Percentiles rank a stretch among this genome's conserved stretches.
phyloP scores from a whole-genome alignment of 257 asterid genomes.

The Osmanthus fragrans region DNA sequence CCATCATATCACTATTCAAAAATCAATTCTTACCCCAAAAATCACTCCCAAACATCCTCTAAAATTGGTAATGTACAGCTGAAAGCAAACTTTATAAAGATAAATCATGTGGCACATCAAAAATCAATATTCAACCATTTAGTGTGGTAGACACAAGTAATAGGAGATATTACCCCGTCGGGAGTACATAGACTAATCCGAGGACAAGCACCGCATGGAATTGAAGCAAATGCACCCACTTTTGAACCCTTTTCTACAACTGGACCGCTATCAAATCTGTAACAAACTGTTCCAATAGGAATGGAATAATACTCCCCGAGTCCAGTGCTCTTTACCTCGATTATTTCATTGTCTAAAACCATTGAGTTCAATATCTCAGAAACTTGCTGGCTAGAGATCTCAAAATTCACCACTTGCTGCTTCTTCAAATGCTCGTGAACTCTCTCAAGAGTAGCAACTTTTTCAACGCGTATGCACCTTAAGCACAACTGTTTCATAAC shows the following conservation, averaged over 20 bases:
- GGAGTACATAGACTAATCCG: conserved; percentile 52
- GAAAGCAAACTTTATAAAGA: neutral
- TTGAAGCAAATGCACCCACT: conserved; percentile 57
- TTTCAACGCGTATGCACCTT: conserved; percentile 19
- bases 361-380: conserved; percentile 45
- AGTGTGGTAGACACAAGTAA: conserved; percentile 54
- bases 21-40: too few relatives aligned
- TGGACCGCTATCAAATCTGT: conserved; percentile 35
- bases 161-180: conserved; percentile 60
- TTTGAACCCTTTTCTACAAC: conserved; percentile 30
- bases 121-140: conserved; percentile 62
- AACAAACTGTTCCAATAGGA: conserved; percentile 56
- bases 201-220: conserved; percentile 81
- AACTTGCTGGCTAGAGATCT: conserved; percentile 40
- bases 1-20: too few relatives aligned
- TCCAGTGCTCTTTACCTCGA: conserved; percentile 83
- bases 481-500: conserved; percentile 33
- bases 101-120: conserved; percentile 25
- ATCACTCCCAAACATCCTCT: too few relatives aligned
- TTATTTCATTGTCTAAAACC: conserved; percentile 54
- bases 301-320: conserved; percentile 55
- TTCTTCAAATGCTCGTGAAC: conserved; percentile 34
- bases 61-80: neutral
- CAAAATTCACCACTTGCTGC: conserved; percentile 12
- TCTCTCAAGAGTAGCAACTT: conserved; percentile 49